Evolutionary conservation across 164 flowering plant genomes (phyloP), one percentile per base, ranked within the genome.

Genomic region (Chimonanthus praecox): DNA sequence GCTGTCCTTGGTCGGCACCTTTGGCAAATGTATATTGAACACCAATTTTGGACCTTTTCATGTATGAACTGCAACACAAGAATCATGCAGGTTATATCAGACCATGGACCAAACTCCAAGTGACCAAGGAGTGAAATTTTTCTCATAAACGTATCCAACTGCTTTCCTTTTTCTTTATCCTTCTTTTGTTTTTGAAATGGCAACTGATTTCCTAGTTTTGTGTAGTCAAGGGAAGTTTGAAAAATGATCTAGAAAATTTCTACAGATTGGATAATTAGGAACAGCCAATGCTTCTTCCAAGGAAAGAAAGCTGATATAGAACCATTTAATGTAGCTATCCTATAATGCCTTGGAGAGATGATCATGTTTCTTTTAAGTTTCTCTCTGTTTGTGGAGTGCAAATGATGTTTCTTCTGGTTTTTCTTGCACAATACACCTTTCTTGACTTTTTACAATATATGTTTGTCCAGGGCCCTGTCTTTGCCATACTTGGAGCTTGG

Each of bases 401-500:
- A 69, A 11, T 7, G 33, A 21, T 69, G 48, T n/a, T 13, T 71
- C 49, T 15, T 61, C 5, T 71, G 44, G 8, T 65, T 44, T 65
- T n/a, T 54, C 60, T 7, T 66, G 21, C n/a, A 33, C 33, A 7
- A 47, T 68, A 7, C 5, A 44, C 65, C 7, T 73, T n/a, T 63
- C 2, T 49, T 72, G 70, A 67, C 13, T 33, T 74, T 60, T 44
- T 7, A 15, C 43, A 48, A 65, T 47, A 21, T 10, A 60, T 71
- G 49, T 64, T 46, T 73, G 48, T 43, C 51, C 85, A 89, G 97
- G 94, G 92, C 71, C 97, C 97, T 3, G 83, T 76, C 43, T 91
- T 87, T 80, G 92, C 90, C 33, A 68, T 89, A 11, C 81, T 91
- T 9, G 92, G 97, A 77, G 91, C 97, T 69, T 89, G 90, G 90